Base-by-base conservation (phyloP, 1,284 basidiomycete species). In the Marasmius tenuissimus region DNA sequence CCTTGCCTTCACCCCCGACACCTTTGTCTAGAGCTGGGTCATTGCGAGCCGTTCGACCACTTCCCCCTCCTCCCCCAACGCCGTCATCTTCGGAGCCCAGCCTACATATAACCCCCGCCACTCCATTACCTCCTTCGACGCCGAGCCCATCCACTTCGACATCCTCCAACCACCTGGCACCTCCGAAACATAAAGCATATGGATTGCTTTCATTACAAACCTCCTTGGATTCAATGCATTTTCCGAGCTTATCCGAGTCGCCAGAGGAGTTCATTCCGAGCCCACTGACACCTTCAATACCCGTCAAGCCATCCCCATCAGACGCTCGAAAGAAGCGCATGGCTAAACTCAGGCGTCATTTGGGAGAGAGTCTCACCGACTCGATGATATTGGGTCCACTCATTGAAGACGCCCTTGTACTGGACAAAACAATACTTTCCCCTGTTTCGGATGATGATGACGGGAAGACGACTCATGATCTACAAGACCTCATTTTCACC, bases 261-360 rank as follows among this genome's bases (percentile, higher is more conserved):
- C 11, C 14, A 16, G 52, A 54, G 9, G 52, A 54, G 12, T 38
- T 34, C 12, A 20, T 18, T 18, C 11, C 52, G 9, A 54, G 52
- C 38, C 52, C 52, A 3, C 20, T 54, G 12, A 38, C 52, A 54
- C 52, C 52, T 8, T 54, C 52, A 33, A 54, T 54, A 38, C 52
- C 52, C 12, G 34, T 37, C n/a, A 34, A 18, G 34, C 52, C 52
- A 11, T 54, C 52, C 16, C 52, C 52, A 16, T 54, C 34, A 37
- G 52, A 12, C 12, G 52, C 52, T 2, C 52, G 52, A 12, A 34
- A 65, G 20, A 68, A 62, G 58, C 70, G 74, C n/a, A 63, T 74
- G 33, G 68, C 68, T 1, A 76, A 73, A 61, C 67, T 75, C 8
- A 69, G 69, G 9, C 75, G 74, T 16, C 69, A 71, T 54, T 66